Evolutionary conservation across 352 stramenopile genomes (phyloP).

Genomic region (Globisporangium splendens): DNA sequence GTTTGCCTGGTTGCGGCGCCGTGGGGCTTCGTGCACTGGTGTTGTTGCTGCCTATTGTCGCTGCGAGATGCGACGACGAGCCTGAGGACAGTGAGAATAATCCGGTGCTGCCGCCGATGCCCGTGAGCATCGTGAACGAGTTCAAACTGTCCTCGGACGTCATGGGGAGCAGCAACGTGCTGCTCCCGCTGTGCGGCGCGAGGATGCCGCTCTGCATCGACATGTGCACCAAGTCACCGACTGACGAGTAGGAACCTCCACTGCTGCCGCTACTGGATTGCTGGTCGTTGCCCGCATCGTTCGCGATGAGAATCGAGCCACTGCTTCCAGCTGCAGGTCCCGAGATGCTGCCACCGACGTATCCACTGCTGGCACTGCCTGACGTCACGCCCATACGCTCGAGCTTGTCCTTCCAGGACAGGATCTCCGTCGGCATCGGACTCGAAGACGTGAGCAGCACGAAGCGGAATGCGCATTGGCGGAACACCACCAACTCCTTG

Average conservation of each 20-base stretch:
- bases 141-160: too few species aligned
- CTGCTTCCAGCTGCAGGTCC: constrained; percentile 2
- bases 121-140: not conserved
- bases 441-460: constrained; percentile 48
- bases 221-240: constrained; percentile 27
- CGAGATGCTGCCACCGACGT: constrained; percentile 10
- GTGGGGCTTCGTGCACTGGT: not conserved
- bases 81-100: constrained; percentile 3
- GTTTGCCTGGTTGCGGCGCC: constrained; percentile 10
- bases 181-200: constrained; percentile 9
- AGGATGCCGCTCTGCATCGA: constrained; percentile 31
- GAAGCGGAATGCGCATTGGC: constrained; percentile 42
- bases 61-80: not conserved
- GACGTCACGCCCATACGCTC: constrained; percentile 25
- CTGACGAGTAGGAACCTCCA: constrained; percentile 12
- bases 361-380: not conserved
- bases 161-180: constrained; percentile 2
- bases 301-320: not conserved
- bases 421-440: constrained; percentile 31
- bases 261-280: not conserved
- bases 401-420: constrained; percentile 58
- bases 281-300: not conserved
- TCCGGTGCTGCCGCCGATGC: not conserved
- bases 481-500: constrained; percentile 44
- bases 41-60: not conserved